Base-by-base conservation (phyloP, 2,329 filamentous ascomycete genomes). In the Acrocalymma vagum region DNA sequence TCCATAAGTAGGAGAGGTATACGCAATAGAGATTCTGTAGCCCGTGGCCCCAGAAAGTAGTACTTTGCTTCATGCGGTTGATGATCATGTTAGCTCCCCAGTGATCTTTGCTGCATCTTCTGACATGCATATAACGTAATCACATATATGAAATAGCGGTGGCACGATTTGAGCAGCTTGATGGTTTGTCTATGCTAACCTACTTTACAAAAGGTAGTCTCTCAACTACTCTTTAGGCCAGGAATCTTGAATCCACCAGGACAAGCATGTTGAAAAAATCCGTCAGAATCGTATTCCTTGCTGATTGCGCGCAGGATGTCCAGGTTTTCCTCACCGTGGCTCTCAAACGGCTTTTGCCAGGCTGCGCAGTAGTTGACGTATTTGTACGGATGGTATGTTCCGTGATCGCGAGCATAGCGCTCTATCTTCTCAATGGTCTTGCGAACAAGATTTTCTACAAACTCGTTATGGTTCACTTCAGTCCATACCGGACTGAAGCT, bases 211-310 rank as follows among this genome's bases (percentile, higher is more conserved):
- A 38, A 21, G 25, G 23, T 38, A 38, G 25, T 36, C 14, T 36
- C 30, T 45, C 31, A 39, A 34, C 27, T 24, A 21, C 13, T 38
- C 17, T 38, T 20, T 24, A 39, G 26, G 14, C 27, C 28, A 24
- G 23, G 37, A 36, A 59, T 24, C 44, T 68, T 68, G 44, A 67
- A 67, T 8, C 55, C 57, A 4, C 63, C 63, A 13, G 53, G 51
- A 23, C 57, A 53, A 32, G 48, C 48, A 28, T 44, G 54, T 45
- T 67, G 63, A 36, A 67, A 69, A 7, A 69, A 40, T 15, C 51
- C 49, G 7, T 44, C 23, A 7, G 62, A 54, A 41, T 70, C 66
- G 40, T 69, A 69, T 44, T 59, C 55, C 49, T 46, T 50, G 33
- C 59, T 62, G 11, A 55, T 52, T 9, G 30, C 29, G 40, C 45